Base-by-base conservation (phyloP, 129 eudicot species). In the Erigeron canadensis region DNA sequence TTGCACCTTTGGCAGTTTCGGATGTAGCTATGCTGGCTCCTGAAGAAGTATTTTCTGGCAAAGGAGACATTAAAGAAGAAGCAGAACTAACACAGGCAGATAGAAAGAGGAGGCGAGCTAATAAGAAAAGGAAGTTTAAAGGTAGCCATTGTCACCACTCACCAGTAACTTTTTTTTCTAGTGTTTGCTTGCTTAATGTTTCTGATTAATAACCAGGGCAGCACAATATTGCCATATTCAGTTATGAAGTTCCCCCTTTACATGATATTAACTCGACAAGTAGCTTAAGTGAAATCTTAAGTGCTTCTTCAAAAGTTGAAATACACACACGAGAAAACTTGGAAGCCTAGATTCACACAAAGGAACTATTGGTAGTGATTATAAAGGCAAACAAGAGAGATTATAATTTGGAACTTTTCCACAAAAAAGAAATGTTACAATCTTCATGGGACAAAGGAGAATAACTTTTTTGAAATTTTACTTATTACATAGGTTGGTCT, bases 11-110 rank as follows among this genome's bases (percentile, higher is more conserved):
- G 76, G 97, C 89, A 1, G 96, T 90, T 44, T 94, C 99, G 22
- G 97, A 94, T 82, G 99, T 97, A 10, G 93, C 97, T 74, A 94
- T 94, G 99, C 93, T 94, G 63, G 99, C 99, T 64, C 99, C 97
- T 55, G 97, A 94, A 80, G 99, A 93, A 81, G 91, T 89, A 53
- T 92, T 85, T 83, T 71, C 98, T 72, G 98, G 98, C 15, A 89
- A 85, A 85, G 96, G 96, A 73, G 95, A 82, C 77, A 72, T 92
- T 39, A 92, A 92, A 75, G 98, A 92, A 78, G 97, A 94, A 86
- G 80, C 90, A 12, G 99, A 94, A 83, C 63, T 90, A 60, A 90
- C 97, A 66, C 90, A 94, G 81, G 91, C 70, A 7, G 99, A 94
- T 69, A 90, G 97, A 79, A 89, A 87, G 81, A 87, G 90, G 65